Evolutionary conservation across 1,139 yeast species (phyloP).

Genomic region (Suhomyces anneliseae): DNA sequence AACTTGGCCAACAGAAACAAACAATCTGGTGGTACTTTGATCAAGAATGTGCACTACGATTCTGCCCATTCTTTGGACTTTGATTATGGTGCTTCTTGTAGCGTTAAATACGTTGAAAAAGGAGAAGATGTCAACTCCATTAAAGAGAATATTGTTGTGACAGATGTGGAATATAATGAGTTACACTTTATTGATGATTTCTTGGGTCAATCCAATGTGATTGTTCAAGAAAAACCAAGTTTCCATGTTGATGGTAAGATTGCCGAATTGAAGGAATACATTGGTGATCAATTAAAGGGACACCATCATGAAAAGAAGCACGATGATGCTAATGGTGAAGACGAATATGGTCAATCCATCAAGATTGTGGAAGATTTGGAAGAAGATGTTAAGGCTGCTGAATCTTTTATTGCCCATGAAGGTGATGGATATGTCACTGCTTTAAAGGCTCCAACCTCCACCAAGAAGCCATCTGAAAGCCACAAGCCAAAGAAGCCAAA

Average conservation of each 20-base stretch:
- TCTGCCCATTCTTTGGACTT: constrained; percentile 25
- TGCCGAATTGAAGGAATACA: constrained; percentile 22
- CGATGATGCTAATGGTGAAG: constrained; percentile 8
- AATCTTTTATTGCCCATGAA: constrained; percentile 32
- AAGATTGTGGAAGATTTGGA: constrained; percentile 31
- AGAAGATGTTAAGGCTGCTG: constrained; percentile 35
- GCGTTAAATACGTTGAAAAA: constrained; percentile 12
- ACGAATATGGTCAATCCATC: constrained; percentile 3
- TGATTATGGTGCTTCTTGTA: constrained; percentile 17
- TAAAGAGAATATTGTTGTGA: constrained; percentile 19
- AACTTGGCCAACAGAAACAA: constrained; percentile 14
- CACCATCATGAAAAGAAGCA: constrained; percentile 10
- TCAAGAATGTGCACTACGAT: constrained; percentile 34
- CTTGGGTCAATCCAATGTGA: constrained; percentile 14
- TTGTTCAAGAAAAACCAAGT: constrained; percentile 35
- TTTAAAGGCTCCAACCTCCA: constrained; percentile 13
- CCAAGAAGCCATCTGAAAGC: constrained; percentile 5
- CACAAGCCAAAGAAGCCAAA: constrained; percentile 5
- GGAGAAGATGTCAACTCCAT: constrained; percentile 1
- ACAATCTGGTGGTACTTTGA: constrained; percentile 16
- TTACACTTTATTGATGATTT: constrained; percentile 21
- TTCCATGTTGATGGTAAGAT: constrained; percentile 22
- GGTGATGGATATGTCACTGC: constrained; percentile 26
- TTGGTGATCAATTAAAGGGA: constrained; percentile 17
- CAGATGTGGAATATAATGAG: constrained; percentile 26